Evolutionary conservation across 2,329 filamentous ascomycete species (phyloP).

Genomic region (Aspergillus amoenus): DNA sequence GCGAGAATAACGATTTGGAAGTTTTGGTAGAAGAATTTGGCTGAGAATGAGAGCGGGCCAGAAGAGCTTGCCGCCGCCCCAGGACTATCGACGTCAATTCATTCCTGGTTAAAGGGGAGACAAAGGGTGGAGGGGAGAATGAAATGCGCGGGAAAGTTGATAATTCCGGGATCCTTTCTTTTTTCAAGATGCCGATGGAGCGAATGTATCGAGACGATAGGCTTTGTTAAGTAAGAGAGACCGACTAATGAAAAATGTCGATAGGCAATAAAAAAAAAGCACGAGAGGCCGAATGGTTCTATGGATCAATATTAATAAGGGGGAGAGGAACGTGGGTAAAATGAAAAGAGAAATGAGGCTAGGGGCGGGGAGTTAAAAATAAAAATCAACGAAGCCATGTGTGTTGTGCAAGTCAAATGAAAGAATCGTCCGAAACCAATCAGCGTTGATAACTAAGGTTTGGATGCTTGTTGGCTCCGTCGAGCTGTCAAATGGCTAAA

Average conservation of each 20-base stretch:
- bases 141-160: neutral
- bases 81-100: neutral
- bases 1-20: neutral
- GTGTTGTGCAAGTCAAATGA: neutral
- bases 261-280: neutral
- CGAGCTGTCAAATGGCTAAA: neutral
- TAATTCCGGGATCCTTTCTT: neutral
- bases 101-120: neutral
- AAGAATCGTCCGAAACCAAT: neutral
- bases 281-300: neutral
- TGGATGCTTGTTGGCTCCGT: neutral
- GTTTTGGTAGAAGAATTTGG: neutral
- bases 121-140: neutral
- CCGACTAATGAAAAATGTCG: neutral
- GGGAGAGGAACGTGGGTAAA: neutral
- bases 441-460: neutral
- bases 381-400: neutral
- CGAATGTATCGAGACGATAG: neutral
- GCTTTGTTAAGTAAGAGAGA: too few relatives aligned
- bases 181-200: neutral
- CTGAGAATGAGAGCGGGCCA: neutral
- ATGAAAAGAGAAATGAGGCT: neutral
- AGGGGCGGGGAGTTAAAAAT: conserved; percentile 1
- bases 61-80: neutral
- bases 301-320: conserved; percentile 1